Conservation (phyloP, 768 basidiomycete species). For the Mycena galopus region DNA sequence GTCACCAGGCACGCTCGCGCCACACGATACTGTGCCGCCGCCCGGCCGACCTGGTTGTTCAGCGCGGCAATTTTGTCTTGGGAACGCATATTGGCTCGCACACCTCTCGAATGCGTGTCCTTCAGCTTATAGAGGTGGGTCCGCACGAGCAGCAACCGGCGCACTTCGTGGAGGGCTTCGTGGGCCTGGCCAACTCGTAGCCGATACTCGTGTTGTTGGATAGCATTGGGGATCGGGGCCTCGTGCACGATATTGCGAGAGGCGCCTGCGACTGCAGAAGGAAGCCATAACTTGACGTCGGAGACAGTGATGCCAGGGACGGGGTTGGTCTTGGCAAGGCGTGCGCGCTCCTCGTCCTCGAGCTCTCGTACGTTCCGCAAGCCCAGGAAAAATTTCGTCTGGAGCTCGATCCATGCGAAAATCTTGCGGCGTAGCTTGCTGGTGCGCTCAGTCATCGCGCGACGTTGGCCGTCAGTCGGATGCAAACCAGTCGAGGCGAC, state of each 20-base stretch:
- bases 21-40: background rate
- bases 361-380: background rate
- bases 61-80: slow-evolving; percentile 6
- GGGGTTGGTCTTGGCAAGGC: slow-evolving; percentile 17
- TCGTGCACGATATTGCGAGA: background rate
- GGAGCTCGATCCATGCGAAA: too few species aligned
- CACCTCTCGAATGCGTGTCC: too few species aligned
- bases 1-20: slow-evolving; percentile 1
- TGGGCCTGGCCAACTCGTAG: slow-evolving; percentile 29
- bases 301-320: background rate
- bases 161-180: too few species aligned
- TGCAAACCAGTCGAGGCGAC: too few species aligned
- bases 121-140: too few species aligned
- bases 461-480: too few species aligned
- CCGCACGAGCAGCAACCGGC: too few species aligned
- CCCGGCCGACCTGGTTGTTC: background rate
- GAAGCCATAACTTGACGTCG: slow-evolving; percentile 5
- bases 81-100: too few species aligned
- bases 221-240: background rate
- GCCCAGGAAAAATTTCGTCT: background rate
- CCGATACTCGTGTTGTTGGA: slow-evolving; percentile 33
- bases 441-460: too few species aligned
- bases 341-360: background rate
- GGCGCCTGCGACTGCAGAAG: slow-evolving; percentile 30
- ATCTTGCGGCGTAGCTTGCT: too few species aligned